Conservation (phyloP, 495 filamentous ascomycete species). For the Hamigera avellanea region DNA sequence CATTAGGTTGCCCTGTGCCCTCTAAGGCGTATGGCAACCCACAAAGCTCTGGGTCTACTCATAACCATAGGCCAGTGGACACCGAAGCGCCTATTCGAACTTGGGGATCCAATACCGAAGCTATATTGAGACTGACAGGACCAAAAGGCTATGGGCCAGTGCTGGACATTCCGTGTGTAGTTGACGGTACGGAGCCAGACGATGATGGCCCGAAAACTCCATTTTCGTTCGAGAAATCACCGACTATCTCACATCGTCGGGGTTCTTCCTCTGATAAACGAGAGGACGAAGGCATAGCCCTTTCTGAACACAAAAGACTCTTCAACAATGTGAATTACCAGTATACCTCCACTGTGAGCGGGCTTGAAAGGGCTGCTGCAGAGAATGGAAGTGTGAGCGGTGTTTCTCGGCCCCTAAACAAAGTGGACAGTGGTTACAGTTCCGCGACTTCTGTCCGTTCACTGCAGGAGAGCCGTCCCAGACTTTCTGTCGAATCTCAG, state of each 20-base stretch:
- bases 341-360: background rate
- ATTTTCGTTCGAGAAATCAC: conserved; percentile 30
- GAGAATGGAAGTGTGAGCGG: conserved; percentile 5
- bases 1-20: no score
- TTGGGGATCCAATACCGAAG: no score
- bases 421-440: conserved; percentile 34
- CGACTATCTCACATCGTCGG: conserved; percentile 7
- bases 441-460: conserved; percentile 25
- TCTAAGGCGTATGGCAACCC: no score
- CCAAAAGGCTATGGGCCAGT: background rate
- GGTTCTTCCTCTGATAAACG: conserved; percentile 4
- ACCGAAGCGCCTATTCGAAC: no score
- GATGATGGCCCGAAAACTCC: conserved; percentile 23
- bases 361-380: conserved; percentile 5
- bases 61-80: no score
- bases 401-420: conserved; percentile 18
- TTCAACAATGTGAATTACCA: conserved; percentile 1
- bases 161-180: conserved; percentile 11
- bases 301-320: conserved; percentile 11
- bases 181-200: conserved; percentile 6
- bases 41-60: no score
- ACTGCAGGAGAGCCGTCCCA: conserved; percentile 13
- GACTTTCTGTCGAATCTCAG: conserved; percentile 18
- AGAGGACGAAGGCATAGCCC: conserved; percentile 22
- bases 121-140: no score